Base-by-base conservation (phyloP, 176 grass and related monocot species). In the Sorghum bicolor region DNA sequence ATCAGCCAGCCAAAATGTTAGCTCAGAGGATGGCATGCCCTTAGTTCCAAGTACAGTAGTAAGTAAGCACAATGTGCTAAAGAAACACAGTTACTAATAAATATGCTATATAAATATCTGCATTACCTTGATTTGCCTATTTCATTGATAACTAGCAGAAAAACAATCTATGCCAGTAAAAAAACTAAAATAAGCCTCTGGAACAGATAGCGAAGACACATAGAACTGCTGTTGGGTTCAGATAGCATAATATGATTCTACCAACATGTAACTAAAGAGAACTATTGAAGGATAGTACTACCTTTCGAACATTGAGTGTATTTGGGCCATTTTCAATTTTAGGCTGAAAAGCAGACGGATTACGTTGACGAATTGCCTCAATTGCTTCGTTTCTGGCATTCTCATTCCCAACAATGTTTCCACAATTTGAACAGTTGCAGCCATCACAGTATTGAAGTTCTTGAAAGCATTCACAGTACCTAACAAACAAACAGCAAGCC, bases 401-500 rank as follows among this genome's bases (percentile, higher is more conserved):
- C 81, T 94, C 92, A 82, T 91, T 94, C 61, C 89, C 86, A 10
- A 75, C 57, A 62, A 82, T 82, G 73, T 94, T 94, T 66, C 80
- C 89, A 72, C 92, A 94, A 53, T 89, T 82, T 82, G 72, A 29
- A 64, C 92, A 94, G 16, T 91, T 91, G 78, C 92, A 94, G 2
- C 92, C 92, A 87, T 94, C 89, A 82, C 89, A 94, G 73, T 82
- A 87, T 64, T 89, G 86, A n/a, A 81, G 77, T 75, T 84, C 82
- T 79, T 87, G 86, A 91, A 94, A 94, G 67, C 92, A 94, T 38
- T 94, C 92, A 29, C 92, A 94, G 43, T 94, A 94, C 86, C 92
- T 94, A 89, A 75, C 37, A 75, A 76, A 85, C 24, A 76, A 64
- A 64, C 12, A 86, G 7, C 52, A 80, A 70, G 17, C 75, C 32